Percentiles rank a stretch among this genome's conserved stretches.
These are phyloP conservation scores for Apiotrichum laibachii DNA, from an alignment of 1,284 basidiomycete species.

Conservation along the genomic window DNA sequence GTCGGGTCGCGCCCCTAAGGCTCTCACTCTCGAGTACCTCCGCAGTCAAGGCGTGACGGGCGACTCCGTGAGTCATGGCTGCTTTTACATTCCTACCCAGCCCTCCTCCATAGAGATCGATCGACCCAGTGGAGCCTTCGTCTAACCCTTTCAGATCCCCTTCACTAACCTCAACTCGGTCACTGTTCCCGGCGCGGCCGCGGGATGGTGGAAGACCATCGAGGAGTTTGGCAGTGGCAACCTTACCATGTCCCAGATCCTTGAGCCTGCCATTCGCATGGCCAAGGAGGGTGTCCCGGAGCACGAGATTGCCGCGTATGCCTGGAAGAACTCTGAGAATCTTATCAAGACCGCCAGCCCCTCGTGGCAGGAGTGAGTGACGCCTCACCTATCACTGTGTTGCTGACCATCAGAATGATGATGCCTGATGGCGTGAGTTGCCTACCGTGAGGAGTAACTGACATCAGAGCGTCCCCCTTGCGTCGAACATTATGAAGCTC, in stretches of 20 bases:
- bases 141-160: slow-evolving; percentile 57
- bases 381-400: too few species aligned
- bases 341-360: slow-evolving; percentile 78
- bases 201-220: slow-evolving; percentile 89
- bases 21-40: slow-evolving; percentile 71
- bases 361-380: slow-evolving; percentile 60
- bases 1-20: slow-evolving; percentile 73
- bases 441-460: not conserved
- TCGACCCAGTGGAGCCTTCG: not conserved
- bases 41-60: slow-evolving; percentile 68
- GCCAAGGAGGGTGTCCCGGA: slow-evolving; percentile 69
- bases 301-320: slow-evolving; percentile 64
- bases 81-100: not conserved
- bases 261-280: slow-evolving; percentile 78
- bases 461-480: slow-evolving; percentile 49
- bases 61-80: slow-evolving; percentile 37
- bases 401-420: slow-evolving; percentile 41
- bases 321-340: slow-evolving; percentile 74
- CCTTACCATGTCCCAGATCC: slow-evolving; percentile 71
- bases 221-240: slow-evolving; percentile 79
- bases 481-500: slow-evolving; percentile 72
- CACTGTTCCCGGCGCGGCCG: slow-evolving; percentile 90
- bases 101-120: not conserved
- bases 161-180: slow-evolving; percentile 76
- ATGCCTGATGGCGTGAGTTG: slow-evolving; percentile 40